phyloP scores from a whole-genome alignment of 1,139 yeast genomes.

The Nadsonia commutata region DNA sequence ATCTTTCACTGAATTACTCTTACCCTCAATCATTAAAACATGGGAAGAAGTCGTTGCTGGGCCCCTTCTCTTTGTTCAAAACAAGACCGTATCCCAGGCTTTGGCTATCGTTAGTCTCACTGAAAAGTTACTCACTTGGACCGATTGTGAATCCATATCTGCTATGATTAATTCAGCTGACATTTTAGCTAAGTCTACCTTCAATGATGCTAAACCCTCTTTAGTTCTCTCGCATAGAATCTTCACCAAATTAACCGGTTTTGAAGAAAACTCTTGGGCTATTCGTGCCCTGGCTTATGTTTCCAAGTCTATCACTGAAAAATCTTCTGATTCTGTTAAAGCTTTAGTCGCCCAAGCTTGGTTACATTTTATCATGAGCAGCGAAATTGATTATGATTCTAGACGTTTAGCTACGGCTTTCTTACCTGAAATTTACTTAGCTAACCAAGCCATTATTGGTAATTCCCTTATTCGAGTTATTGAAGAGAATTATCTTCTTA shows the following conservation, averaged over 20 bases:
- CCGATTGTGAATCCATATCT: slow-evolving; percentile 10
- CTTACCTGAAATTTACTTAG: slow-evolving; percentile 14
- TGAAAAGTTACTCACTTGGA: slow-evolving; percentile 11
- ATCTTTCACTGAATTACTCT: slow-evolving; percentile 23
- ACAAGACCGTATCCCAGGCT: slow-evolving; percentile 15
- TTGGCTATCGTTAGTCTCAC: neutral
- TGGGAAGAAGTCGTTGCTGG: slow-evolving; percentile 26
- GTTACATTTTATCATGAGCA: slow-evolving; percentile 4
- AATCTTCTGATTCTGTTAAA: slow-evolving; percentile 6
- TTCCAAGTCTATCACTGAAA: slow-evolving; percentile 5
- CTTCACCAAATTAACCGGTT: slow-evolving; percentile 1
- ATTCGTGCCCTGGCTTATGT: slow-evolving; percentile 1
- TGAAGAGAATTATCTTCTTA: slow-evolving; percentile 10
- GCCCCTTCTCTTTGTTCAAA: slow-evolving; percentile 19
- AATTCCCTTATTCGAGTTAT: slow-evolving; percentile 26
- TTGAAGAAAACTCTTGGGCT: slow-evolving; percentile 1
- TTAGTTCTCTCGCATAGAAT: slow-evolving; percentile 8
- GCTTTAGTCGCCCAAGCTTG: slow-evolving; percentile 9
- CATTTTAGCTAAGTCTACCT: slow-evolving; percentile 18
- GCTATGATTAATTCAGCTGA: slow-evolving; percentile 16
- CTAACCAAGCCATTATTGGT: slow-evolving; percentile 32
- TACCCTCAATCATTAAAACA: slow-evolving; percentile 21
- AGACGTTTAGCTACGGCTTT: slow-evolving; percentile 11
- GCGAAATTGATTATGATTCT: slow-evolving; percentile 7
- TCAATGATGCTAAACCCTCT: slow-evolving; percentile 11